Evolutionary conservation across 768 basidiomycete species (phyloP).

Genomic region (Dendrothele bispora): DNA sequence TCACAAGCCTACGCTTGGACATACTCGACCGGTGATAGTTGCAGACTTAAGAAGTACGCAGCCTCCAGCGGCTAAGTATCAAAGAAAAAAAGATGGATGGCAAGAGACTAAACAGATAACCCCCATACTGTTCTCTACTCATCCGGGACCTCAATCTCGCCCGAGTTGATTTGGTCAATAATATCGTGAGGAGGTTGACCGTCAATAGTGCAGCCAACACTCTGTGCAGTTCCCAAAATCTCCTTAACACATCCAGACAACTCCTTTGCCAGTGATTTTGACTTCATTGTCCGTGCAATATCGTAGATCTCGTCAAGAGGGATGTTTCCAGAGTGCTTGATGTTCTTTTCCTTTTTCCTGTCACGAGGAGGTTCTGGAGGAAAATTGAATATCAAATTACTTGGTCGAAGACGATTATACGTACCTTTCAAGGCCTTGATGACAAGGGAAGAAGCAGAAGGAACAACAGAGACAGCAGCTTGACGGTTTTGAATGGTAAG

Average conservation of each 20-base stretch:
- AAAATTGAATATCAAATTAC: constrained; percentile 6
- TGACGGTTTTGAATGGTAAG: constrained; percentile 99
- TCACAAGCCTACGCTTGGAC: neutral
- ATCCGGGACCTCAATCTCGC: constrained; percentile 83
- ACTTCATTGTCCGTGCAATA: constrained; percentile 94
- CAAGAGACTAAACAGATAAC: constrained; percentile 24
- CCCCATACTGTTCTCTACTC: constrained; percentile 73
- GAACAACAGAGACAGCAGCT: constrained; percentile 94
- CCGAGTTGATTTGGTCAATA: constrained; percentile 83
- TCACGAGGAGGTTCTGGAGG: constrained; percentile 92
- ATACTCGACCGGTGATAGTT: neutral
- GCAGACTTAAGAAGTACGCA: constrained; percentile 6
- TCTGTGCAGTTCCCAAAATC: constrained; percentile 97
- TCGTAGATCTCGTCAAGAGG: constrained; percentile 91
- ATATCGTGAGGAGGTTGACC: constrained; percentile 91
- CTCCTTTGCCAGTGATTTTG: constrained; percentile 91
- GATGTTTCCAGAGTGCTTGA: constrained; percentile 96
- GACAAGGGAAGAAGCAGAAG: constrained; percentile 95
- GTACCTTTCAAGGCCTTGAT: constrained; percentile 97
- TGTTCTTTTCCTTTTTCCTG: constrained; percentile 99
- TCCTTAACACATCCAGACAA: constrained; percentile 91
- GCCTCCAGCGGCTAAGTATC: constrained; percentile 9
- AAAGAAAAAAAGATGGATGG: constrained; percentile 2
- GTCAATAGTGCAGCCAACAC: constrained; percentile 94
- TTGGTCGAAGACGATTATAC: constrained; percentile 18